Evolutionary conservation across 208 protist species (phyloP).

Genomic region (Trypanosoma vivax): DNA sequence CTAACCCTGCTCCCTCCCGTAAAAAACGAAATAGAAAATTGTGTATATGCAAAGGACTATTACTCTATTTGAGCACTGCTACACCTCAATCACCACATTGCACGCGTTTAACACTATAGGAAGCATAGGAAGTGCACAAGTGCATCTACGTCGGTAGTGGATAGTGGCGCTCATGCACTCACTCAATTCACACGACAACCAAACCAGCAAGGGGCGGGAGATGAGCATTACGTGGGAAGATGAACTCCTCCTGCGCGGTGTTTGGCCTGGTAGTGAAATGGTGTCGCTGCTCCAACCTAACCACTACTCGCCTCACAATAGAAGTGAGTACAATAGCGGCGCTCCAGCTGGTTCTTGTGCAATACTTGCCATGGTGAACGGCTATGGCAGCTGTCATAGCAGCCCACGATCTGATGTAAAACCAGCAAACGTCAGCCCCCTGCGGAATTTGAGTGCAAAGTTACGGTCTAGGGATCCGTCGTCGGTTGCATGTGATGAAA

Average conservation of each 20-base stretch:
- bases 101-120: no score
- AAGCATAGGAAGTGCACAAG: no score
- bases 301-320: conserved; percentile 13
- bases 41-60: no score
- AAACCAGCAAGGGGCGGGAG: background rate
- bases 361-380: background rate
- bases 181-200: conserved; percentile 3
- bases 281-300: conserved; percentile 25
- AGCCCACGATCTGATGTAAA: background rate
- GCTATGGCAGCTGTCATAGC: background rate
- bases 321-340: background rate
- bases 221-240: conserved; percentile 37
- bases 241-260: conserved; percentile 43
- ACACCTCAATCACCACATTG: no score
- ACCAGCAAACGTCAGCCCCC: background rate
- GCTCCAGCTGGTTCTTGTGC: conserved; percentile 2
- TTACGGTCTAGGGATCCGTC: background rate
- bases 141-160: no score
- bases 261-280: conserved; percentile 41
- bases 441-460: conserved; percentile 9
- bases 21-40: no score
- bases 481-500: conserved; percentile 1
- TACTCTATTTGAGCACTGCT: no score
- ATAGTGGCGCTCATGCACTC: background rate
- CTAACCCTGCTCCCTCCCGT: no score